Base-by-base conservation (phyloP, 805 yeast species). In the Yarrowia sp. region DNA sequence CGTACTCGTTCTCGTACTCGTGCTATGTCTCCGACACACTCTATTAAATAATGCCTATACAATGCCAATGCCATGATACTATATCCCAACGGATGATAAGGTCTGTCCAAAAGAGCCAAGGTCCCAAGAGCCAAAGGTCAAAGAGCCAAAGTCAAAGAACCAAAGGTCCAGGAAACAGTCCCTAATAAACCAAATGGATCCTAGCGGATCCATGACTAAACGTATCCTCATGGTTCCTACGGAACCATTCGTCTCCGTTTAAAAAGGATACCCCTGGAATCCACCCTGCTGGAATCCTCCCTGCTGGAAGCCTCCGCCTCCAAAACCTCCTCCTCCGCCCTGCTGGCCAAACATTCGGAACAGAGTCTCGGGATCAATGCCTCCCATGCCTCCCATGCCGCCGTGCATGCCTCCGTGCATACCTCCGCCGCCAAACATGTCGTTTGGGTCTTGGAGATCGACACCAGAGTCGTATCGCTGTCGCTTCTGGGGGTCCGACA, bases 401-500 rank as follows among this genome's bases (percentile, higher is more conserved):
- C 72, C 73, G 68, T 89, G 89, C 82, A 82, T 80, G 24, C 85
- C 86, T 70, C 86, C 87, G 63, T 86, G 87, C 52, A 69, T 70
- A 59, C 84, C 85, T 66, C 81, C 82, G 63, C 97, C 97, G 73
- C 90, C 96, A 65, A 67, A 66, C 67, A 70, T 70, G 62, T 67
- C 71, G 36, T 54, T 38, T 17, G 74, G 75, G 52, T 72, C 77
- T 54, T 78, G 75, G n/a, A 77, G 69, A 74, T 89, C 92, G 76
- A 96, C 97, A 71, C 89, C 93, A 67, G 87, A 85, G 77, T 95
- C 98, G 74, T 92, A 93, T 4, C 89, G 73, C 22, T 88, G 89
- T 79, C 98, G 88, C 81, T 92, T 93, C 73, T 92, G 89, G 19
- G 88, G 82, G 74, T 92, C 98, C 11, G 90, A 83, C 67, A 92